phyloP scores from a whole-genome alignment of 495 filamentous ascomycete genomes.

The Penicillium fimorum region DNA sequence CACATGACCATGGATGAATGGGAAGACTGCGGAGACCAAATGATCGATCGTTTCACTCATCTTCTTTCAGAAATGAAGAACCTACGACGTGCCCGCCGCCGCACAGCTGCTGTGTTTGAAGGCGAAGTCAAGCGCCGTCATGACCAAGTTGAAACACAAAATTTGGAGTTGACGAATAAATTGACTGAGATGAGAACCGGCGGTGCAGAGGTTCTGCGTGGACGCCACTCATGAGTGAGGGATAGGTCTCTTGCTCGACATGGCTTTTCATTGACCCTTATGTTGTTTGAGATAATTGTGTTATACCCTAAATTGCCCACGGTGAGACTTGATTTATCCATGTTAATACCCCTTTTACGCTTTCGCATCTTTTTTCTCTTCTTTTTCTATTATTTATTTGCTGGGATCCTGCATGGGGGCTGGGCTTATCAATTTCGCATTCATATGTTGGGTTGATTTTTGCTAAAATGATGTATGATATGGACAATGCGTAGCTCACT shows the following conservation, averaged over 20 bases:
- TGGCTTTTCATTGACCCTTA: not conserved
- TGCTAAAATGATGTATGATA: conserved; percentile 20
- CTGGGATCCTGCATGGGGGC: not conserved
- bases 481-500: conserved; percentile 15
- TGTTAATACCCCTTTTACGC: conserved; percentile 22
- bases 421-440: not conserved
- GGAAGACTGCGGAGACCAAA: conserved; percentile 80
- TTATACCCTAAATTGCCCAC: conserved; percentile 7
- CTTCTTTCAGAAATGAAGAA: conserved; percentile 63
- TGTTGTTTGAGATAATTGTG: conserved; percentile 11
- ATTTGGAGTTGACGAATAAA: conserved; percentile 38
- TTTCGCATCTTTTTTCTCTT: not conserved
- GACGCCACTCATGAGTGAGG: conserved; percentile 31
- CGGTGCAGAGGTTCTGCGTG: conserved; percentile 42
- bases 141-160: conserved; percentile 37
- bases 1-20: conserved; percentile 68
- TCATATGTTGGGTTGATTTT: not conserved
- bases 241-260: not conserved
- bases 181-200: conserved; percentile 45
- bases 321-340: conserved; percentile 7
- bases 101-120: conserved; percentile 65
- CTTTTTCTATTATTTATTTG: conserved; percentile 1
- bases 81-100: conserved; percentile 62
- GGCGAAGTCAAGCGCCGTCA: conserved; percentile 58
- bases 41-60: conserved; percentile 65